A percentile compares a stretch with the other conserved stretches of the same genome.
Evolutionary conservation across 768 basidiomycete species (phyloP).

Genomic region (Boletus pseudopeckii): DNA sequence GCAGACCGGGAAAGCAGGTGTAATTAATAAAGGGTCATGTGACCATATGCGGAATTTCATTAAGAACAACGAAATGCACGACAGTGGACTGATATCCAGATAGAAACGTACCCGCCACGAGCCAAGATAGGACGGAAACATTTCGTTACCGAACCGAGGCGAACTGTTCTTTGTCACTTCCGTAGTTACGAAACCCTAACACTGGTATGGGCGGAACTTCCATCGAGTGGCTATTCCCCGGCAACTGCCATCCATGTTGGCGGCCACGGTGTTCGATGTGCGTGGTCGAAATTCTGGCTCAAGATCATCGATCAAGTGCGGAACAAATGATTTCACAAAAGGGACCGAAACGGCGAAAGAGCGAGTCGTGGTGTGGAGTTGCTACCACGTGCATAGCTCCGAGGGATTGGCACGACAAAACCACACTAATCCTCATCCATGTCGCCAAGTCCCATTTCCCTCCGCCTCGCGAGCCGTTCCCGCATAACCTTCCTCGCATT

Average conservation of each 20-base stretch:
- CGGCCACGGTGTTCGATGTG: background rate
- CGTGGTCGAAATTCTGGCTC: slow-evolving; percentile 5
- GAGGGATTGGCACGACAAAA: slow-evolving; percentile 1
- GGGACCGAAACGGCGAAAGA: background rate
- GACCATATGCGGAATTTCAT: background rate
- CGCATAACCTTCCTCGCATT: slow-evolving; percentile 43
- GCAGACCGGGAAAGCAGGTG: background rate
- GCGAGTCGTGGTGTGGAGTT: background rate
- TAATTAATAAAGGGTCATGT: background rate
- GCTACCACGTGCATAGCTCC: background rate
- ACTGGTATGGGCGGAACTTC: slow-evolving; percentile 10
- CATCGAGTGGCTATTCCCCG: slow-evolving; percentile 7
- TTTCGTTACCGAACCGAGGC: background rate
- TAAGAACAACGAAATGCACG: background rate
- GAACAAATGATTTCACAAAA: slow-evolving; percentile 9
- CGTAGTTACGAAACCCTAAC: slow-evolving; percentile 10
- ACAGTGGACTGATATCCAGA: background rate
- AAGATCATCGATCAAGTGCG: background rate
- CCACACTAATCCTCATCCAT: slow-evolving; percentile 41
- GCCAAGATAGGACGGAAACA: background rate
- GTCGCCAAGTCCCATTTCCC: slow-evolving; percentile 37
- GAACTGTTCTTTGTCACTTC: background rate
- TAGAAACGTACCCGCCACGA: background rate
- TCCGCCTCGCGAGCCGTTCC: slow-evolving; percentile 40
- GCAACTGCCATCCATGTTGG: background rate